Evolutionary conservation across 2,329 filamentous ascomycete genomes (phyloP), one percentile per base, ranked within the genome.

Genomic region (Myrmaecium sp.): DNA sequence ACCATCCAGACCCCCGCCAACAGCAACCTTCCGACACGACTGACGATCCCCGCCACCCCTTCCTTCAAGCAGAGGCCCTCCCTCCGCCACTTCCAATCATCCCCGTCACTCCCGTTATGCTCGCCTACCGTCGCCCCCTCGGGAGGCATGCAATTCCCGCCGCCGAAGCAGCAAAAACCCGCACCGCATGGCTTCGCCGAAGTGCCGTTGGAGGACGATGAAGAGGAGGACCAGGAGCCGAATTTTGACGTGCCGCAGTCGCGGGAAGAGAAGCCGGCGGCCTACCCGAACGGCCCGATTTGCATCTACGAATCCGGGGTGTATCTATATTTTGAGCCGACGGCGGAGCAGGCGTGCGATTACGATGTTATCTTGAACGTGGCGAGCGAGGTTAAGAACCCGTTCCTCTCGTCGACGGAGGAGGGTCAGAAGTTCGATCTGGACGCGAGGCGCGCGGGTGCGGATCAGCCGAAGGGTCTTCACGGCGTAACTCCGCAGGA

Each of bases 341-440:
- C 74, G 1, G 73, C 73, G 0, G 74, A 83, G 21, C 76, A 84
- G 45, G 79, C 79, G 3, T 63, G 74, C 7, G 62, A 67, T 17
- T 91, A 84, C 36, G 81, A 89, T 39, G 74, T 86, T 3, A 71
- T 91, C 11, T 72, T 89, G 43, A 91, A 91, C 36, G 80, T 86
- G 5, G 80, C 80, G 1, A 73, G 75, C 31, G 80, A 91, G 50
- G 80, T 89, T 2, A 62, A 63, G 30, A 84, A 89, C 41, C 80
- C 80, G 0, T 82, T 86, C 42, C 16, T 31, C 28, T 26, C 30
- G 26, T n/a, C n/a, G 25, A n/a, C n/a, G 10, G 17, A 30, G 10
- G 3, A 17, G 9, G 40, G 39, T 7, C 42, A 39, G 5, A 39
- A 44, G 25, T 47, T 51, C 28, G 44, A 49, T 13, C 38, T 52